Evolutionary conservation across 164 flowering plant genomes (phyloP).

Genomic region (Aristolochia contorta): DNA sequence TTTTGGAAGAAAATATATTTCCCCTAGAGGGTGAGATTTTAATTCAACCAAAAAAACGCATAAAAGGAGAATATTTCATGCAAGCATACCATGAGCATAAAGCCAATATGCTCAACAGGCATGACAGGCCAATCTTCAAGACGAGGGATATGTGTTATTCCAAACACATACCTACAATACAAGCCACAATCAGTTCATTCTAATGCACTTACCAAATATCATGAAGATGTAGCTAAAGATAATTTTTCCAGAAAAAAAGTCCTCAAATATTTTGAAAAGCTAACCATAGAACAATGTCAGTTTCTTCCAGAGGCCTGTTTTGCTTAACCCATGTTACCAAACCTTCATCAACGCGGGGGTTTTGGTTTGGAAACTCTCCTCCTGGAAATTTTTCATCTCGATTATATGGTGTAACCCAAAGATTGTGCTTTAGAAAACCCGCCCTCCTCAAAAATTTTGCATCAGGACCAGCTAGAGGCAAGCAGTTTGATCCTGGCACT

Average conservation of each 20-base stretch:
- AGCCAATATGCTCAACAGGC: conserved; percentile 83
- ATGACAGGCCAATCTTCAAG: conserved; percentile 92
- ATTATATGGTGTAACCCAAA: conserved; percentile 76
- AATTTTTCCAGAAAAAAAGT: no score
- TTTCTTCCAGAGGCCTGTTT: conserved; percentile 66
- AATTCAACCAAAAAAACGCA: not conserved
- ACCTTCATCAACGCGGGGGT: conserved; percentile 82
- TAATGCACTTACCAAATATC: no score
- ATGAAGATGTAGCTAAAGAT: no score
- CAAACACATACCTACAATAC: conserved; percentile 68
- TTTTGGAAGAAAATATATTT: not conserved
- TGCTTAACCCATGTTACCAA: conserved; percentile 76
- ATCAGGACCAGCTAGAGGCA: conserved; percentile 76
- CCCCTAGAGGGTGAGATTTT: not conserved
- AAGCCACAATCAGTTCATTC: not conserved
- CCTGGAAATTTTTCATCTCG: conserved; percentile 73
- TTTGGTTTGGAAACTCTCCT: conserved; percentile 91
- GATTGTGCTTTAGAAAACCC: conserved; percentile 78
- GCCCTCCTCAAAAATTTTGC: conserved; percentile 81
- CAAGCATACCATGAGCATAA: conserved; percentile 63
- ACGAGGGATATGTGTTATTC: conserved; percentile 74
- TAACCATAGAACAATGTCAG: conserved; percentile 78
- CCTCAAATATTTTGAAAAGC: conserved; percentile 17
- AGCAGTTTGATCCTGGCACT: conserved; percentile 81
- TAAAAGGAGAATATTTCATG: not conserved